Percentiles rank a stretch among this genome's conserved stretches.
These are phyloP conservation scores for Cenchrus americanus DNA, from an alignment of 176 grass and related monocot genomes.

Conservation along the genomic window DNA sequence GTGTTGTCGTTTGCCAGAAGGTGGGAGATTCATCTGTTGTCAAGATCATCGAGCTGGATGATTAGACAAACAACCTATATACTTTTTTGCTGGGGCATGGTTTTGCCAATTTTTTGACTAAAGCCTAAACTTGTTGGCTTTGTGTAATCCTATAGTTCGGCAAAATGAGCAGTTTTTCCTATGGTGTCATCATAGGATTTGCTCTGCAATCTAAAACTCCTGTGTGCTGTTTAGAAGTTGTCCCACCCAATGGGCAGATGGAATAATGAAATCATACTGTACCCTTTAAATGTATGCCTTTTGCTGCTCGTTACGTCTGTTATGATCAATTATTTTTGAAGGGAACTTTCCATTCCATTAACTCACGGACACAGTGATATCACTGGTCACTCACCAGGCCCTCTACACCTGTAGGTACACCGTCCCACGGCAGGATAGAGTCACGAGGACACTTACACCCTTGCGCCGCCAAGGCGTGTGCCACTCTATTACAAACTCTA, in stretches of 20 bases:
- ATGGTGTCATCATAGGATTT: conserved; percentile 32
- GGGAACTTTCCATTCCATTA: too few species aligned
- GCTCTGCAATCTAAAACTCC: not conserved
- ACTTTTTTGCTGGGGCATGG: conserved; percentile 4
- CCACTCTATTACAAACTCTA: too few species aligned
- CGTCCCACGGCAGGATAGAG: too few species aligned
- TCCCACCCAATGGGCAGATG: conserved; percentile 17
- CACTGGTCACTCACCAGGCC: too few species aligned
- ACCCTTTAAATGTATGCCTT: not conserved
- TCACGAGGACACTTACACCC: too few species aligned
- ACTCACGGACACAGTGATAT: too few species aligned
- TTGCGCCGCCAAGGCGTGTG: too few species aligned
- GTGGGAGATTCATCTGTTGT: conserved; percentile 94
- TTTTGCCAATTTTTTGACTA: conserved; percentile 38
- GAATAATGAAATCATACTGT: conserved; percentile 28
- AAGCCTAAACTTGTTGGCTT: conserved; percentile 30
- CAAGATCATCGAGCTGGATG: conserved; percentile 97
- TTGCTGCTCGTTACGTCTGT: too few species aligned
- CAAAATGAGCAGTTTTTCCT: conserved; percentile 25
- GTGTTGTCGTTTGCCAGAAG: conserved; percentile 95
- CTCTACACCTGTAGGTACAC: too few species aligned
- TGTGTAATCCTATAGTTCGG: conserved; percentile 25
- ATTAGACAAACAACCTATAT: conserved; percentile 40
- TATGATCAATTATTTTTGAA: too few species aligned
- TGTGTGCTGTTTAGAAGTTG: not conserved